These are phyloP conservation scores for Metschnikowia lachancei DNA, from an alignment of 805 yeast genomes.

Conservation along the genomic window DNA sequence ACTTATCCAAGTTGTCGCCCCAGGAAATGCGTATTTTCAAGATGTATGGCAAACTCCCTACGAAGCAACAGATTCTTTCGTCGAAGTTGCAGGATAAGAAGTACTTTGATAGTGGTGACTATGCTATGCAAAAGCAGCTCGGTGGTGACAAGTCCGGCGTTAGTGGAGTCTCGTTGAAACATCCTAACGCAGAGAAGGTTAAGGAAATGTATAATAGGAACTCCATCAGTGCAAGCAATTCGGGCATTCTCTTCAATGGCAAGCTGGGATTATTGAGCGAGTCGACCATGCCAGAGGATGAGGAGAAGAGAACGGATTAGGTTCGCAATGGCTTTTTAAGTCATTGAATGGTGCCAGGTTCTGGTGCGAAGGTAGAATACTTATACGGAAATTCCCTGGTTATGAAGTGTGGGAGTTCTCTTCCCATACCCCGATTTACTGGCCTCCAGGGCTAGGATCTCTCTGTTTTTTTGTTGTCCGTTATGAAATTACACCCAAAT, in stretches of 20 bases:
- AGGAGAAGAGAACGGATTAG: slow-evolving; percentile 14
- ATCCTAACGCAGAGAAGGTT: slow-evolving; percentile 57
- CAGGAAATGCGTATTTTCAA: slow-evolving; percentile 77
- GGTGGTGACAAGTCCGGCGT: slow-evolving; percentile 33
- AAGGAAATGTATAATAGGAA: slow-evolving; percentile 56
- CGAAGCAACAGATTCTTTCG: slow-evolving; percentile 70
- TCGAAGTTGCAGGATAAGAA: slow-evolving; percentile 82
- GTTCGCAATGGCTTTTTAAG: too few species aligned
- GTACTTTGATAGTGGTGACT: slow-evolving; percentile 92
- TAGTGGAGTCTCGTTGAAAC: slow-evolving; percentile 41
- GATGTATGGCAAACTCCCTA: slow-evolving; percentile 83
- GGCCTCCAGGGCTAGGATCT: too few species aligned
- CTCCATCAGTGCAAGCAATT: slow-evolving; percentile 50
- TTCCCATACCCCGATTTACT: too few species aligned
- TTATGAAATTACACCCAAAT: too few species aligned
- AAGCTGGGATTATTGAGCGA: slow-evolving; percentile 57
- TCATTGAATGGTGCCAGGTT: too few species aligned
- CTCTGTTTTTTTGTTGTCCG: too few species aligned
- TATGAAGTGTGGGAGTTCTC: too few species aligned
- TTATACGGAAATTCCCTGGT: too few species aligned
- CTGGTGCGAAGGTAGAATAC: too few species aligned
- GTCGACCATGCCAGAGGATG: slow-evolving; percentile 27
- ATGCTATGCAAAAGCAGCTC: slow-evolving; percentile 66
- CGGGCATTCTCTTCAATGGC: slow-evolving; percentile 45
- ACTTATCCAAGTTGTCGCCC: slow-evolving; percentile 59